Base-by-base conservation (phyloP, 1,284 basidiomycete species). In the Malassezia restricta region DNA sequence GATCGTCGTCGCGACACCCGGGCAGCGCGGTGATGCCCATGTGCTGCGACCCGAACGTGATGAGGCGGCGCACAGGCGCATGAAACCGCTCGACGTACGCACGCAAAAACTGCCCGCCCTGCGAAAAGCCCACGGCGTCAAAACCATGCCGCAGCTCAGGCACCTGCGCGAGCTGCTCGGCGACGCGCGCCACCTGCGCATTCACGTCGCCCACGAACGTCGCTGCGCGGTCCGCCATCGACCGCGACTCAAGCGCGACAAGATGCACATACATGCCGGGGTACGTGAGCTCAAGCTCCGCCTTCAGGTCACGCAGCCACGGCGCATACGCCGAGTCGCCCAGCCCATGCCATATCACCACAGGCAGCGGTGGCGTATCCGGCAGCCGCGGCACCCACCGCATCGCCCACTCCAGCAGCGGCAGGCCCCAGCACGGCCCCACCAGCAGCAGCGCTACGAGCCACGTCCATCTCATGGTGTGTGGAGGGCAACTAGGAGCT, bases 311-410 rank as follows among this genome's bases (percentile, higher is more conserved):
- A 81, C 83, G 47, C 59, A 79, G 75, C 8, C 75, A 75, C 7
- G 72, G 61, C 1, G 75, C 75, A 41, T 76, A 72, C 20, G 75
- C 76, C 29, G 77, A 76, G 67, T 80, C 79, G 76, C 86, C 90
- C 40, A 96, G 78, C 6, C 92, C 92, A 75, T 98, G 92, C 92
- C 91, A 96, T 54, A 96, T 77, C 32, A 94, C 91, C 37, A 95
- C 60, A 8, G 64, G 65, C 31, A 59, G 27, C 1, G 44, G 35
- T n/a, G 44, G 14, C 43, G 20, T 24, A 4, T 2, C 20, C 20
- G 20, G 40, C 40, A 11, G 33, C 11, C 33, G 33, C n/a, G 33
- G 11, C 11, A 35, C 33, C 20, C 20, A 24, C 20, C 20, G 20
- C 20, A 24, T 24, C 20, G 20, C 20, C 20, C 20, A 24, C 20